Conservation (phyloP, 2,329 filamentous ascomycete genomes). For the Fusarium paranaense region DNA sequence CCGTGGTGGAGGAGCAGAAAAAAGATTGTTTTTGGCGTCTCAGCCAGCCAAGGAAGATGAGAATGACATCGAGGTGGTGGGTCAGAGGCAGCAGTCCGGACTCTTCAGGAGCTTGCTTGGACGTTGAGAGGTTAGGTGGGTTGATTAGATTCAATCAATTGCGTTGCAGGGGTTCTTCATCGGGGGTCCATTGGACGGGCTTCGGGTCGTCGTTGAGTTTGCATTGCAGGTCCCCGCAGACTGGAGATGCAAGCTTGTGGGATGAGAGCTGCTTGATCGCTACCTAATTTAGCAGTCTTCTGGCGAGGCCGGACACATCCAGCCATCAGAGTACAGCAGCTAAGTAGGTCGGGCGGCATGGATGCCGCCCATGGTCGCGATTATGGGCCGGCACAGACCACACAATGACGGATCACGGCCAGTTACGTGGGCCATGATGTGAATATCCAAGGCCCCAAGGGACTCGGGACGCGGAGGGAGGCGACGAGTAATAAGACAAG, state of each 20-base stretch:
- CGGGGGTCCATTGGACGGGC: conserved; percentile 21
- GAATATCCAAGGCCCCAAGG: conserved; percentile 14
- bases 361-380: neutral
- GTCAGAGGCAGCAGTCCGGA: conserved; percentile 15
- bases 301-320: conserved; percentile 10
- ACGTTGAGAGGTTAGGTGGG: conserved; percentile 6
- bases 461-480: neutral
- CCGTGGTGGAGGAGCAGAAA: conserved; percentile 7
- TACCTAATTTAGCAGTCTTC: conserved; percentile 11
- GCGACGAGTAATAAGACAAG: conserved; percentile 8
- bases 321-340: conserved; percentile 7
- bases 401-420: neutral
- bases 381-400: conserved; percentile 20
- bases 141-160: conserved; percentile 8
- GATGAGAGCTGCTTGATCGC: conserved; percentile 11
- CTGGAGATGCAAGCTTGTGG: conserved; percentile 17
- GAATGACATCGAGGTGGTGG: conserved; percentile 23
- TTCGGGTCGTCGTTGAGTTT: conserved; percentile 18
- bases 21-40: conserved; percentile 18
- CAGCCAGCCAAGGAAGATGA: conserved; percentile 23
- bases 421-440: conserved; percentile 3
- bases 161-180: conserved; percentile 22
- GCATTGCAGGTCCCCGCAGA: conserved; percentile 20
- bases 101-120: conserved; percentile 10
- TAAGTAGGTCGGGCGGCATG: neutral